phyloP scores from a whole-genome alignment of 306 rosid genomes.

The Medicago arabica region DNA sequence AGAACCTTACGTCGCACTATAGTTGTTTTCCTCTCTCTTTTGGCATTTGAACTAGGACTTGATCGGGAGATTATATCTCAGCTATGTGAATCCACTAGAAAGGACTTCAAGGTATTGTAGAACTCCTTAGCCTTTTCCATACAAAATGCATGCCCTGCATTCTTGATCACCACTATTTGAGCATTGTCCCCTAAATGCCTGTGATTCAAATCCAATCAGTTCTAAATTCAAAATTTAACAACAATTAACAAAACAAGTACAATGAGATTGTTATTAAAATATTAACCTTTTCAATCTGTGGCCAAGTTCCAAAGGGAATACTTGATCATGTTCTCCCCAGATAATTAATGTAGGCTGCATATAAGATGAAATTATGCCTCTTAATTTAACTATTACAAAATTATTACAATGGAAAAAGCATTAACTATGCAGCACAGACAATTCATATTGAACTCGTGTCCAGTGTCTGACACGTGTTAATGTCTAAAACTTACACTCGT shows the following conservation, averaged over 20 bases:
- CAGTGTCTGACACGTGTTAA: too few relatives aligned
- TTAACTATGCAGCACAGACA: too few relatives aligned
- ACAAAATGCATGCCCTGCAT: conserved; percentile 77
- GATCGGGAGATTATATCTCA: conserved; percentile 4
- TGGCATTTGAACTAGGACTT: neutral
- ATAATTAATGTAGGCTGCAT: conserved; percentile 75
- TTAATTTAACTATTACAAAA: neutral
- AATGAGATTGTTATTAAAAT: conserved; percentile 22
- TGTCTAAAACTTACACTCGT: too few relatives aligned
- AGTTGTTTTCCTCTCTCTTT: neutral
- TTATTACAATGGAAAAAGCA: neutral
- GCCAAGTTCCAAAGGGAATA: conserved; percentile 74
- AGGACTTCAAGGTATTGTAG: conserved; percentile 57
- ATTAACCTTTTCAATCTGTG: conserved; percentile 71
- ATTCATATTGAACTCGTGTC: too few relatives aligned
- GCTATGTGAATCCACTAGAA: conserved; percentile 47
- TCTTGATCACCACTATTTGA: conserved; percentile 63
- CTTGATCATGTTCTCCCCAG: conserved; percentile 85
- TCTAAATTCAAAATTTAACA: neutral
- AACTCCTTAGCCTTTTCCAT: conserved; percentile 69
- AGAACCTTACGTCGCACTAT: neutral
- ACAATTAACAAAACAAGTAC: neutral
- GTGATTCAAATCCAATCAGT: conserved; percentile 19
- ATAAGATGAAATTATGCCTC: neutral
- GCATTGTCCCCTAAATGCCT: conserved; percentile 82